A percentile compares a stretch with the other conserved stretches of the same genome.
Evolutionary conservation across 306 rosid species (phyloP).

Genomic region (Trifolium dubium): DNA sequence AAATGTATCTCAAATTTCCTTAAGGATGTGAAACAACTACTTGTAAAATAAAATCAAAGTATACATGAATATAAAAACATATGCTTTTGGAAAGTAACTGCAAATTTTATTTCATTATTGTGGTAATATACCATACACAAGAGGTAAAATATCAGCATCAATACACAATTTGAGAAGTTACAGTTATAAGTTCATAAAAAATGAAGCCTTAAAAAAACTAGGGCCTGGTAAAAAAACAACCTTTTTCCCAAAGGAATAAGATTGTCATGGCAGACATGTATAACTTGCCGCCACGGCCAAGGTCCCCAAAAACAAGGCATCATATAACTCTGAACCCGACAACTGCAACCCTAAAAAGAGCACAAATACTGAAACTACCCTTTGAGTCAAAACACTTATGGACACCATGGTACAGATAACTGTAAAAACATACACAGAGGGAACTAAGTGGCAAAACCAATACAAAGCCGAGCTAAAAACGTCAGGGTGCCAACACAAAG

Average conservation of each 20-base stretch:
- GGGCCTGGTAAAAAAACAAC: slow-evolving; percentile 69
- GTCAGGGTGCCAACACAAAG: slow-evolving; percentile 51
- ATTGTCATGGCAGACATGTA: slow-evolving; percentile 73
- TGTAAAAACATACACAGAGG: slow-evolving; percentile 37
- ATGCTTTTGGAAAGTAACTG: slow-evolving; percentile 27
- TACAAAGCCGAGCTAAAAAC: slow-evolving; percentile 53
- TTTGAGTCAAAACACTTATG: slow-evolving; percentile 51
- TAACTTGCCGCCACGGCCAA: slow-evolving; percentile 85
- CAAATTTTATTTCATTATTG: slow-evolving; percentile 53
- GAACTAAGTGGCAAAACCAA: slow-evolving; percentile 53
- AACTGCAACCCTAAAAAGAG: slow-evolving; percentile 46
- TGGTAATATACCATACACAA: slow-evolving; percentile 52
- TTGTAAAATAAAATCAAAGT: not conserved
- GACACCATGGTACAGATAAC: slow-evolving; percentile 43
- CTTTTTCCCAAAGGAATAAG: slow-evolving; percentile 47
- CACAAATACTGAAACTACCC: slow-evolving; percentile 49
- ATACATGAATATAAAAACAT: not conserved
- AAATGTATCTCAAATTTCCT: not conserved
- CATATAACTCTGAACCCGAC: slow-evolving; percentile 58
- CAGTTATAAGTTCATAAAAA: slow-evolving; percentile 56
- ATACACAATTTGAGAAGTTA: slow-evolving; percentile 46
- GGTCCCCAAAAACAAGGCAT: slow-evolving; percentile 65
- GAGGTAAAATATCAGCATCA: slow-evolving; percentile 46
- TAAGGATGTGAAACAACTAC: not conserved
- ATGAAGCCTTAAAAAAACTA: slow-evolving; percentile 66